Conservation (phyloP, 257 asterid genomes). For the Fraxinus quadrangulata region DNA sequence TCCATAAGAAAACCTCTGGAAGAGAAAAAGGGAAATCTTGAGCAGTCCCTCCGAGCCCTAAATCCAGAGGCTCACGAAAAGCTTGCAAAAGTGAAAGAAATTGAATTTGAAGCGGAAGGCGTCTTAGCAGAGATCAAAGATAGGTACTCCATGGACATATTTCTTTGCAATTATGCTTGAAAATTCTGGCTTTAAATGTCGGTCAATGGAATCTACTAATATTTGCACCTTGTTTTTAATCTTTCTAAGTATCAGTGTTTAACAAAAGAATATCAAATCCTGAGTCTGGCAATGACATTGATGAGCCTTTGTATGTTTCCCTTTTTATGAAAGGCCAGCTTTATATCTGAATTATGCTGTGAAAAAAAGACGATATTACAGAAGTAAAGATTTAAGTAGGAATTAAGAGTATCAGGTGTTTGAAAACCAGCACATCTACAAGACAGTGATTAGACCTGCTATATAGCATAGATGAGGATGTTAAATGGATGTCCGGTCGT, state of each 20-base stretch:
- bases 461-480: background rate
- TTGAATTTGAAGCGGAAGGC: constrained; percentile 45
- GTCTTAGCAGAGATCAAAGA: constrained; percentile 44
- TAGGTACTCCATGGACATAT: constrained; percentile 46
- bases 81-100: constrained; percentile 41
- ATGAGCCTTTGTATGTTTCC: background rate
- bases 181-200: background rate
- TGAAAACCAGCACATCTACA: background rate
- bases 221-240: background rate
- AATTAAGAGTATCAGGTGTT: background rate
- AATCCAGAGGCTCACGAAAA: constrained; percentile 52
- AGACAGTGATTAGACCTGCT: background rate
- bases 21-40: constrained; percentile 49
- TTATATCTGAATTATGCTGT: background rate
- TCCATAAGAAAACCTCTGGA: constrained; percentile 40
- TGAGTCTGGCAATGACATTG: background rate
- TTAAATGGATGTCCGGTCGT: background rate
- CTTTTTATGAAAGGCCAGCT: background rate
- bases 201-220: background rate
- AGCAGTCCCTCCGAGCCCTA: constrained; percentile 37
- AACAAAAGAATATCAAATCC: background rate
- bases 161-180: constrained; percentile 15
- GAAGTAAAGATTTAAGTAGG: background rate
- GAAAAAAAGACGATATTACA: background rate
- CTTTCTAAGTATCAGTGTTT: background rate